Conservation (phyloP, 169 alveolate genomes). For the Toxoplasma gondii region DNA sequence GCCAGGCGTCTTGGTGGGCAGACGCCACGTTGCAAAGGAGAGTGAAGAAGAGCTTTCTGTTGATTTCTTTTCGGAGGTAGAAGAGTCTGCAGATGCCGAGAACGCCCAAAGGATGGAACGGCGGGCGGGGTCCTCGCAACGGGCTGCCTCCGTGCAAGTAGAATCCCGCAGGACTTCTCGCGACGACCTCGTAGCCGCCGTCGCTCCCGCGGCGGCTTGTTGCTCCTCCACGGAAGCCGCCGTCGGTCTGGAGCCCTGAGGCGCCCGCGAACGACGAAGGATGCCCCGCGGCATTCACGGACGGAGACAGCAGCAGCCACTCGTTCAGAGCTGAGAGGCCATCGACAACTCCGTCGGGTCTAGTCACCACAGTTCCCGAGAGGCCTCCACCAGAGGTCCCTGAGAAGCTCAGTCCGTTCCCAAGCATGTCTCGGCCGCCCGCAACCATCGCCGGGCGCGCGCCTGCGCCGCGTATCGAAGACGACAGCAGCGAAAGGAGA, state of each 20-base stretch:
- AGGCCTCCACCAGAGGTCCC: neutral
- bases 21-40: conserved; percentile 47
- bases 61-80: conserved; percentile 39
- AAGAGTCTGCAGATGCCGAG: conserved; percentile 62
- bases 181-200: neutral
- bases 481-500: neutral
- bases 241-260: neutral
- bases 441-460: neutral
- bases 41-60: conserved; percentile 35
- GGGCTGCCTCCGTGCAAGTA: neutral
- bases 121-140: conserved; percentile 33
- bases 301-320: conserved; percentile 11
- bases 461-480: neutral
- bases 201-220: neutral
- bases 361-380: neutral
- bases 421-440: neutral
- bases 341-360: neutral
- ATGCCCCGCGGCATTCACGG: conserved; percentile 18
- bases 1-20: conserved; percentile 60
- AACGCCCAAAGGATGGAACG: conserved; percentile 46
- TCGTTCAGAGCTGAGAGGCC: conserved; percentile 33
- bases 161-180: neutral
- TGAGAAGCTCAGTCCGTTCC: neutral
- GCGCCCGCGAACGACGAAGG: neutral
- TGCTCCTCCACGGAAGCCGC: neutral